Percentiles rank a stretch among this genome's conserved stretches.
phyloP scores from a whole-genome alignment of 1,284 basidiomycete species.

The Boletellus deceptivus region DNA sequence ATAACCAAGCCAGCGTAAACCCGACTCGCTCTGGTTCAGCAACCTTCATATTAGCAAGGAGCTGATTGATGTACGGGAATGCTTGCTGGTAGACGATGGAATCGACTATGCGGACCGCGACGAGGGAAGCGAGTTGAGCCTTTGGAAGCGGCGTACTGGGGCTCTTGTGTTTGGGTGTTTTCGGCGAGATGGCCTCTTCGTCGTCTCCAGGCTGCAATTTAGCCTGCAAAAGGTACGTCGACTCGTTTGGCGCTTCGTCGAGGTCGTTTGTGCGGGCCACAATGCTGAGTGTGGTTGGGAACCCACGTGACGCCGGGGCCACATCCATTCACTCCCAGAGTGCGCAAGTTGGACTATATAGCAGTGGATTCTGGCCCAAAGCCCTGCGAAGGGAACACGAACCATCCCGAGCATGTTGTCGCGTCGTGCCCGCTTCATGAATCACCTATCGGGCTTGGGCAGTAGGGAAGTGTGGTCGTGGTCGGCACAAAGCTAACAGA shows the following conservation, averaged over 20 bases:
- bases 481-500: no score
- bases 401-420: no score
- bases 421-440: no score
- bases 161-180: background rate
- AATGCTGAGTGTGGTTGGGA: no score
- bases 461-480: no score
- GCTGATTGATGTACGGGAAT: slow-evolving; percentile 65
- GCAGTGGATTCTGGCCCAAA: no score
- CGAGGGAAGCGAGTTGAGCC: slow-evolving; percentile 11
- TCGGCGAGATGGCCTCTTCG: background rate
- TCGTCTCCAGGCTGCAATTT: background rate
- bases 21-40: slow-evolving; percentile 58
- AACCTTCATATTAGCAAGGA: slow-evolving; percentile 53
- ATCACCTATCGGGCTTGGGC: no score
- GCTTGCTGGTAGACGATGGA: slow-evolving; percentile 56
- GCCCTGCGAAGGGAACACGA: no score
- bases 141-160: slow-evolving; percentile 13
- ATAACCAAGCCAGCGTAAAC: slow-evolving; percentile 60
- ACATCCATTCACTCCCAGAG: no score
- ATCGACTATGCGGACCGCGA: slow-evolving; percentile 48
- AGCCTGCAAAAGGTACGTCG: slow-evolving; percentile 3
- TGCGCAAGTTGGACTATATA: no score
- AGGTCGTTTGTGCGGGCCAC: no score
- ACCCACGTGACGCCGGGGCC: no score
- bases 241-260: slow-evolving; percentile 5